A percentile compares a stretch with the other conserved stretches of the same genome.
Evolutionary conservation across 306 rosid genomes (phyloP).

Genomic region (Glycyrrhiza uralensis): DNA sequence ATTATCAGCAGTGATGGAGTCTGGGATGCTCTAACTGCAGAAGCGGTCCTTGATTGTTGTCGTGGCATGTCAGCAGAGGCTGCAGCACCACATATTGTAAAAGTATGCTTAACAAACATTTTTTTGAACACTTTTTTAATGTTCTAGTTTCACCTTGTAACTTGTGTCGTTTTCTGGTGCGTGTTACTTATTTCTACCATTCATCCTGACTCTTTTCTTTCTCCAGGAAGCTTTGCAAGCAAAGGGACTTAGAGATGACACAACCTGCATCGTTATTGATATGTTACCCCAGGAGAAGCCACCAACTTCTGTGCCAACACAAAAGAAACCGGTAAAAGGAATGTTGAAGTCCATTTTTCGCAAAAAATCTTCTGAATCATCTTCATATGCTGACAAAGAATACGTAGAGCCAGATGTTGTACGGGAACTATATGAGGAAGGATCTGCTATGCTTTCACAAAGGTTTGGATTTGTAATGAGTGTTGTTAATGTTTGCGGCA

Average conservation of each 20-base stretch:
- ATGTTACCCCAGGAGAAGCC: constrained; percentile 78
- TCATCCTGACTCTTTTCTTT: constrained; percentile 10
- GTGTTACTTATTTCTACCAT: background rate
- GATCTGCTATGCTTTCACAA: constrained; percentile 92
- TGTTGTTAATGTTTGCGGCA: background rate
- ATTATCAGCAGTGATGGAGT: constrained; percentile 94
- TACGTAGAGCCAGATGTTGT: constrained; percentile 72
- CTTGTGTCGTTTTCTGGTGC: background rate
- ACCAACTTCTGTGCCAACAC: constrained; percentile 44
- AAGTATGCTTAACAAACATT: constrained; percentile 44
- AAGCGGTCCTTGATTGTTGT: constrained; percentile 74
- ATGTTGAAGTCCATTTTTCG: constrained; percentile 83
- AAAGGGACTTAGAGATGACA: constrained; percentile 98
- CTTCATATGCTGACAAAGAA: constrained; percentile 66
- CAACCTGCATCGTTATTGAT: constrained; percentile 90
- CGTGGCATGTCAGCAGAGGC: constrained; percentile 82
- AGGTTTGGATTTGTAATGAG: constrained; percentile 51
- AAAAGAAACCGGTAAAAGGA: constrained; percentile 73
- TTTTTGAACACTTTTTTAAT: constrained; percentile 7
- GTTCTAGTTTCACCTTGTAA: constrained; percentile 11
- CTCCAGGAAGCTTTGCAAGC: constrained; percentile 83
- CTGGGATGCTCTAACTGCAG: constrained; percentile 91
- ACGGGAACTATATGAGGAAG: constrained; percentile 90
- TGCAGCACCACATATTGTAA: constrained; percentile 88
- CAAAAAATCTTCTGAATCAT: constrained; percentile 64